A percentile compares a stretch with the other conserved stretches of the same genome.
These are phyloP conservation scores for Aspergillus uvarum DNA, from an alignment of 2,329 filamentous ascomycete genomes.

Conservation along the genomic window DNA sequence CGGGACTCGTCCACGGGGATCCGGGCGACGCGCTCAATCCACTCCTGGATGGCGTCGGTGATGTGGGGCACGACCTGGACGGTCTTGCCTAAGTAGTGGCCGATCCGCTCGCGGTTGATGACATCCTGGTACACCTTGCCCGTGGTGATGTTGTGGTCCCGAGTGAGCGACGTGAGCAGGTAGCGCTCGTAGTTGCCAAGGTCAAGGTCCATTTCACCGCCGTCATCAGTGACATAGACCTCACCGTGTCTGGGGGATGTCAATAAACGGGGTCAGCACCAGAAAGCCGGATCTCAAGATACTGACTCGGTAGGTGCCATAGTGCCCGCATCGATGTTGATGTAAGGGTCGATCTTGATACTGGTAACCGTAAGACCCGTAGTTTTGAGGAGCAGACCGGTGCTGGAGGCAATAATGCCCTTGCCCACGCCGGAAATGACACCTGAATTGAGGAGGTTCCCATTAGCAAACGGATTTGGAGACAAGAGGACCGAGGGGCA, in stretches of 20 bases:
- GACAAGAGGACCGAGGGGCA: not conserved
- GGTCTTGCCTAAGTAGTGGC: constrained; percentile 83
- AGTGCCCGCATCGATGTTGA: constrained; percentile 73
- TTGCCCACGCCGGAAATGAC: constrained; percentile 55
- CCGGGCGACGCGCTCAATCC: constrained; percentile 82
- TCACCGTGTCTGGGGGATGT: constrained; percentile 64
- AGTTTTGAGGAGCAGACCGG: constrained; percentile 33
- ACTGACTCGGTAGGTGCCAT: constrained; percentile 48
- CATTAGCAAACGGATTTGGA: constrained; percentile 7
- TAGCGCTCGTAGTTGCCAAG: constrained; percentile 79
- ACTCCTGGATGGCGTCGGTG: constrained; percentile 83
- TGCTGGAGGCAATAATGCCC: constrained; percentile 64
- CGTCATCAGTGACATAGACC: constrained; percentile 82
- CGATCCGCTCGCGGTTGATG: constrained; percentile 69
- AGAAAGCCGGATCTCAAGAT: constrained; percentile 4
- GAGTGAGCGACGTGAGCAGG: constrained; percentile 74
- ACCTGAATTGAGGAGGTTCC: constrained; percentile 28
- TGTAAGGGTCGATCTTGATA: constrained; percentile 61
- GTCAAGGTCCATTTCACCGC: constrained; percentile 74
- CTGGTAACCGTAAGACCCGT: constrained; percentile 28
- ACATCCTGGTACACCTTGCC: constrained; percentile 94
- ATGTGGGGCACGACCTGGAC: constrained; percentile 89
- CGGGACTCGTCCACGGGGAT: constrained; percentile 84
- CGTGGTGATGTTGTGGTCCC: constrained; percentile 94
- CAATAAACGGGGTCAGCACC: constrained; percentile 3